phyloP scores from a whole-genome alignment of 1,139 yeast genomes.

The Sugiyamaella castrensis region DNA sequence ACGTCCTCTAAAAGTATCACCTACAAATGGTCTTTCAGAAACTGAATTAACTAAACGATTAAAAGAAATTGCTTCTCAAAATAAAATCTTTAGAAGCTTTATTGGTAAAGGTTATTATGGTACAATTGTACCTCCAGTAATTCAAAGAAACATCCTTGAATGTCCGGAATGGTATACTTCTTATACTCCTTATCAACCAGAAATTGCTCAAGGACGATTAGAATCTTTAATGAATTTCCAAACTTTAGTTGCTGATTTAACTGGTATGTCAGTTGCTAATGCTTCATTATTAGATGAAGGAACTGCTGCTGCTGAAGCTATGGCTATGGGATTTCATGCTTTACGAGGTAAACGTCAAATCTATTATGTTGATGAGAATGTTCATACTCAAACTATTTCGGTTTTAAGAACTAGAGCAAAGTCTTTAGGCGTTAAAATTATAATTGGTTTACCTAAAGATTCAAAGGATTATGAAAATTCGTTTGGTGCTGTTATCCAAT shows the following conservation, averaged over 20 bases:
- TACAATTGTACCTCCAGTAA: constrained; percentile 84
- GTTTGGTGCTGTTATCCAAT: constrained; percentile 85
- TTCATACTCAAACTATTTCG: constrained; percentile 82
- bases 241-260: constrained; percentile 81
- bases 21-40: constrained; percentile 75
- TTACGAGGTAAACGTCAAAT: constrained; percentile 62
- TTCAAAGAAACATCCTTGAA: constrained; percentile 87
- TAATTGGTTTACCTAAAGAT: constrained; percentile 53
- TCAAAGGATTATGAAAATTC: constrained; percentile 48
- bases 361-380: constrained; percentile 69
- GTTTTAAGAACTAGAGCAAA: constrained; percentile 77
- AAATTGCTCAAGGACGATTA: constrained; percentile 93
- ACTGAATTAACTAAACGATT: constrained; percentile 72
- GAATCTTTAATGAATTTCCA: constrained; percentile 88
- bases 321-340: constrained; percentile 75
- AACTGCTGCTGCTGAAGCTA: constrained; percentile 97
- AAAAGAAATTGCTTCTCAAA: constrained; percentile 66
- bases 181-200: constrained; percentile 97
- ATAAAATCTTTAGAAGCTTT: constrained; percentile 64
- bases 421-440: constrained; percentile 66
- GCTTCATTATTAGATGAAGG: constrained; percentile 95
- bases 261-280: constrained; percentile 90
- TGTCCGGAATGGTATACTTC: constrained; percentile 98
- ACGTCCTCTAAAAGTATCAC: constrained; percentile 61
- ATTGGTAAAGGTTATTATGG: constrained; percentile 96